Conservation (phyloP, 306 rosid genomes). For the Glycine latifolia region DNA sequence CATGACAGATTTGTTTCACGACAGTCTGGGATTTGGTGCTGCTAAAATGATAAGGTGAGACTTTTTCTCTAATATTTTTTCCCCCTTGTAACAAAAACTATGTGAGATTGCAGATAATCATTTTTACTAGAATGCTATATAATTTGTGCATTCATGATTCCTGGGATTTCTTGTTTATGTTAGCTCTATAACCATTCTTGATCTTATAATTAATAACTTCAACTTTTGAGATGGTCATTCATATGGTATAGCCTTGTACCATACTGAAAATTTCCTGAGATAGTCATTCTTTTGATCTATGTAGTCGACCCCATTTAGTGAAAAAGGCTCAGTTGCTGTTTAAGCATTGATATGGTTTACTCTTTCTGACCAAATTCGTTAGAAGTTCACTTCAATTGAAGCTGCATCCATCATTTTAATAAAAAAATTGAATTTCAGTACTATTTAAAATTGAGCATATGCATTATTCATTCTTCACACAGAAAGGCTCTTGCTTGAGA, state of each 20-base stretch:
- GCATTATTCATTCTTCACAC: background rate
- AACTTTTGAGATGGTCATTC: background rate
- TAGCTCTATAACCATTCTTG: background rate
- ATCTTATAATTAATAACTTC: background rate
- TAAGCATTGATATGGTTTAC: background rate
- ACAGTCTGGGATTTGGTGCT: conserved; percentile 88
- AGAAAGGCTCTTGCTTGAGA: background rate
- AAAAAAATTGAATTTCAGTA: background rate
- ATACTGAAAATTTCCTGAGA: background rate
- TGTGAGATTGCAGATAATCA: conserved; percentile 45
- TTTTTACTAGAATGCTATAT: background rate
- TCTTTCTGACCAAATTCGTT: background rate
- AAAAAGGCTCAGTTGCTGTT: background rate
- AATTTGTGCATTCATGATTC: background rate
- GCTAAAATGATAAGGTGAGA: conserved; percentile 92
- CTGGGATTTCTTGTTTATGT: background rate
- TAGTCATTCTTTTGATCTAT: background rate
- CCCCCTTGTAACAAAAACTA: background rate
- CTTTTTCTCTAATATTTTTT: background rate
- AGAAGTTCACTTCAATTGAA: background rate
- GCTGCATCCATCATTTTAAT: background rate
- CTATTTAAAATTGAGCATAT: background rate
- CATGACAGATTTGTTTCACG: conserved; percentile 74
- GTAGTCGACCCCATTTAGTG: background rate
- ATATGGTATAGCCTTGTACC: background rate